Base-by-base conservation (phyloP, 2,329 filamentous ascomycete species). In the Fragosphaeria purpurea region DNA sequence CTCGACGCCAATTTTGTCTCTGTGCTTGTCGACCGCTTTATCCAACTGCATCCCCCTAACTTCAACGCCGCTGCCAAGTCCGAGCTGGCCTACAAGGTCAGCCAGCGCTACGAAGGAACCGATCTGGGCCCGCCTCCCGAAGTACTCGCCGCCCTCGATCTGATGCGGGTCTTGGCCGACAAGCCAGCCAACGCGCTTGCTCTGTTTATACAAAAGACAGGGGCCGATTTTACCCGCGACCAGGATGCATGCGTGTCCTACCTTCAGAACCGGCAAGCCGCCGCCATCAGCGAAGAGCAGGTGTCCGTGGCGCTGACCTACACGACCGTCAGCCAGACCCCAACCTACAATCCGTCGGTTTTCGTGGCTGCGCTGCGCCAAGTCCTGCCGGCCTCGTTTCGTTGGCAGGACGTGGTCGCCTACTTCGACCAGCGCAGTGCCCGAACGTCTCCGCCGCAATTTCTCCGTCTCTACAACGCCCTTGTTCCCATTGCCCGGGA, bases 41-140 rank as follows among this genome's bases (percentile, higher is more conserved):
- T 95, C 50, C 83, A 93, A 66, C 83, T 90, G 59, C 88, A 90
- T 47, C 88, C 89, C 34, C 86, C 86, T 32, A 88, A 85, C 65
- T 94, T 94, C 71, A 87, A 86, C 60, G 81, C 88, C 50, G 76
- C 83, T 48, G 83, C 80, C 51, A 82, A 86, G 61, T 74, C 83
- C 56, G 85, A 89, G 61, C 75, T 86, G 11, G 75, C 77, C 51
- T 75, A 79, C 62, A 85, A 82, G 56, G 75, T 83, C 51, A 76
- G 76, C 59, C 74, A 84, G 51, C 79, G 88, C 59, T 94, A 87
- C 65, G 73, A 80, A 42, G 75, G 74, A 51, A 68, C 76, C 47
- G 81, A 85, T 55, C 70, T 79, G 50, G 71, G 77, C n/a, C 72
- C 82, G n/a, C 85, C 87, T 1, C 76, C 80, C 38, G 79, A 85